Evolutionary conservation across 148 eudicot genomes (phyloP).

Genomic region (Rhododendron williamsianum): DNA sequence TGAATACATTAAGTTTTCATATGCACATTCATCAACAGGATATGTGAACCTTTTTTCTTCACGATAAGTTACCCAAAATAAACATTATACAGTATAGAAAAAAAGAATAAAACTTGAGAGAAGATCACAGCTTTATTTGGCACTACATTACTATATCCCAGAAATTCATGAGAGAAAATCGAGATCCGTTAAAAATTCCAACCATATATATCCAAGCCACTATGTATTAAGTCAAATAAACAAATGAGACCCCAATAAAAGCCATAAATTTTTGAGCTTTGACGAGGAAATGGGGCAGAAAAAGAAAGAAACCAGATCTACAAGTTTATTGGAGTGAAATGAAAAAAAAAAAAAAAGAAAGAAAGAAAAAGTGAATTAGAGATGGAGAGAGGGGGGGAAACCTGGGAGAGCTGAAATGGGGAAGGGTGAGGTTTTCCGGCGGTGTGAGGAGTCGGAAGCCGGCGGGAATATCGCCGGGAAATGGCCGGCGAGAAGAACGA

Average conservation of each 20-base stretch:
- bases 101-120: neutral
- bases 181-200: conserved; percentile 3
- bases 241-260: neutral
- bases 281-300: neutral
- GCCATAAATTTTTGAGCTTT: neutral
- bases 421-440: neutral
- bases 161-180: neutral
- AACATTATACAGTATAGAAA: neutral
- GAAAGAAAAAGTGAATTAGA: neutral
- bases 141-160: neutral
- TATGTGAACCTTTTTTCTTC: neutral
- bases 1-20: neutral
- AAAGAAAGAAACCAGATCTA: conserved; percentile 14
- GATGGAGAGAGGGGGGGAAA: neutral
- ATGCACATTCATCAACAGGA: neutral
- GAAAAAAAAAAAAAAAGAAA: neutral
- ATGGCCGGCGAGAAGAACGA: conserved; percentile 3
- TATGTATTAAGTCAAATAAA: neutral
- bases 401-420: conserved; percentile 11
- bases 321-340: neutral
- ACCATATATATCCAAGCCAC: neutral
- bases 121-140: neutral
- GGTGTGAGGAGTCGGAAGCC: neutral
- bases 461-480: conserved; percentile 11
- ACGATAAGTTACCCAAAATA: neutral